Evolutionary conservation across 768 basidiomycete genomes (phyloP).

Genomic region (Agrocybe praecox): DNA sequence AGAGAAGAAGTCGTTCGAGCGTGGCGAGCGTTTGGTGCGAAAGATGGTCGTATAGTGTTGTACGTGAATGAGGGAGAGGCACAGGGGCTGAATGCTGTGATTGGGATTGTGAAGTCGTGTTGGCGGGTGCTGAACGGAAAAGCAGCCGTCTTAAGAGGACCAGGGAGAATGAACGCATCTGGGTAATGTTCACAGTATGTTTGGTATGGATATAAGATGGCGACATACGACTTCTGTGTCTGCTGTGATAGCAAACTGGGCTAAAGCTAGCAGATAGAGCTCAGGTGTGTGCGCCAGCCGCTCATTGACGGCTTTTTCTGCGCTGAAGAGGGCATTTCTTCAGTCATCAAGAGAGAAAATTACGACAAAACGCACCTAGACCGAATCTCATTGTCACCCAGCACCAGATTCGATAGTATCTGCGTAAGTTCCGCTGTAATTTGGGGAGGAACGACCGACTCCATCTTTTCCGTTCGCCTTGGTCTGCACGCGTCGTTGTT

Average conservation of each 20-base stretch:
- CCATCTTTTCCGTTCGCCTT: slow-evolving; percentile 34
- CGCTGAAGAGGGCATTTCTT: slow-evolving; percentile 37
- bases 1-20: slow-evolving; percentile 72
- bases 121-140: slow-evolving; percentile 59
- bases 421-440: slow-evolving; percentile 79
- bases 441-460: slow-evolving; percentile 61
- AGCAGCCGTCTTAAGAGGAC: slow-evolving; percentile 80
- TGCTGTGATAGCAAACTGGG: slow-evolving; percentile 76
- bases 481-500: too few species aligned
- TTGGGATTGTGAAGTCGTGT: slow-evolving; percentile 13
- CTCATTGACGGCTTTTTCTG: slow-evolving; percentile 83
- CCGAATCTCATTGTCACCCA: slow-evolving; percentile 84
- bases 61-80: slow-evolving; percentile 27
- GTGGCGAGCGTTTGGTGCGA: slow-evolving; percentile 64
- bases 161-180: slow-evolving; percentile 88
- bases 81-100: slow-evolving; percentile 6
- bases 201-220: background rate
- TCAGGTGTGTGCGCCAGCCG: slow-evolving; percentile 78
- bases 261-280: slow-evolving; percentile 75
- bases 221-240: slow-evolving; percentile 77
- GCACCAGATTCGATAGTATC: slow-evolving; percentile 81
- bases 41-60: slow-evolving; percentile 79
- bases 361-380: slow-evolving; percentile 49
- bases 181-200: background rate
- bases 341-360: background rate